Percentiles rank a stretch among this genome's conserved stretches.
Conservation (phyloP, 768 basidiomycete species). For the Suillus paluster region DNA sequence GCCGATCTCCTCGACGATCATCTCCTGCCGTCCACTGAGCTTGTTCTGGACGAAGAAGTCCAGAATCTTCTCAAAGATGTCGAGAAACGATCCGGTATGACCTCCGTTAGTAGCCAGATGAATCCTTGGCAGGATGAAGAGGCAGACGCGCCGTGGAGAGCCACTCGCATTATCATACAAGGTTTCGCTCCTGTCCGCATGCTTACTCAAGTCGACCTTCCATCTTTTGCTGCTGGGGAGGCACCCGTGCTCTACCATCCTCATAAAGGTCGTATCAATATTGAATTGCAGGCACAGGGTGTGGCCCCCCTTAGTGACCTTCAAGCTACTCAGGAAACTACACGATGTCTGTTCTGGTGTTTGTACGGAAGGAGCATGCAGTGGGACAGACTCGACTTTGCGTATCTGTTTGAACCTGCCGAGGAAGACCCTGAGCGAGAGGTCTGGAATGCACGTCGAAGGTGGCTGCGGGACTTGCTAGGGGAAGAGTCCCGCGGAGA, state of each 20-base stretch:
- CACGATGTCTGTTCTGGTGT: constrained; percentile 64
- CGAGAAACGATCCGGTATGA: constrained; percentile 60
- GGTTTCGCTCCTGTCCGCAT: constrained; percentile 54
- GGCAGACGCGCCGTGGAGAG: constrained; percentile 49
- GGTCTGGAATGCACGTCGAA: constrained; percentile 55
- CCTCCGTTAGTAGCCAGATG: constrained; percentile 59
- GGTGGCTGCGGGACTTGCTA: constrained; percentile 44
- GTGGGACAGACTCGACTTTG: constrained; percentile 63
- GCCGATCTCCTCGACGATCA: constrained; percentile 67
- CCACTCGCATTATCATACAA: constrained; percentile 52
- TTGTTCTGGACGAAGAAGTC: constrained; percentile 62
- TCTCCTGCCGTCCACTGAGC: constrained; percentile 69
- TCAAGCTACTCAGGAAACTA: constrained; percentile 50
- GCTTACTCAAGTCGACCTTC: constrained; percentile 48
- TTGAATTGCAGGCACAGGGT: constrained; percentile 25
- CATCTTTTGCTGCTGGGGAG: constrained; percentile 40
- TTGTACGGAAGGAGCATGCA: constrained; percentile 61
- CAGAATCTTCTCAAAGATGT: constrained; percentile 62
- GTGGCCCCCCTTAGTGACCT: constrained; percentile 25
- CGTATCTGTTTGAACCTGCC: constrained; percentile 60
- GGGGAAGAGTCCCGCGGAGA: constrained; percentile 8
- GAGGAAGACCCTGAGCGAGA: constrained; percentile 30
- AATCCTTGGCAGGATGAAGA: constrained; percentile 58
- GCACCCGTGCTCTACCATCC: constrained; percentile 54
- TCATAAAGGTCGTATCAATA: constrained; percentile 31